Evolutionary conservation across 2,329 filamentous ascomycete genomes (phyloP).

Genomic region (Rhexocercosporidium sp.): DNA sequence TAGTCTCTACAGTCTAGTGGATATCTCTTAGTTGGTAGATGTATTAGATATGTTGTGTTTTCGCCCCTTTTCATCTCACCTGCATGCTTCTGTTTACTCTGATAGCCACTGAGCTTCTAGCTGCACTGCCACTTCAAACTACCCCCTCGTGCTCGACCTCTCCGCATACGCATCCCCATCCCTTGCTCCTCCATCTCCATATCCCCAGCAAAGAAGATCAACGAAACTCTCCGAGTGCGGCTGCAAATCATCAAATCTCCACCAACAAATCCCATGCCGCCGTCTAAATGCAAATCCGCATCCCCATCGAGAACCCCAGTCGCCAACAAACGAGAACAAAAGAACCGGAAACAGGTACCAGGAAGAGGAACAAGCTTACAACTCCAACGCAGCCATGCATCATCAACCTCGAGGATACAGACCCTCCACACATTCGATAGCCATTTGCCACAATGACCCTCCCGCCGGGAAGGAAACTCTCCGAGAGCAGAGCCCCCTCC

Average conservation of each 20-base stretch:
- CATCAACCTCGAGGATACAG: neutral
- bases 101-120: neutral
- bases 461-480: conserved; percentile 7
- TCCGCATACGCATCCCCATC: neutral
- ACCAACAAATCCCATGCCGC: neutral
- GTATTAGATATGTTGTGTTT: neutral
- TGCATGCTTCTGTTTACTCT: neutral
- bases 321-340: neutral
- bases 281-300: neutral
- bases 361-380: no score
- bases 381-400: neutral
- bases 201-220: no score
- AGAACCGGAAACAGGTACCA: neutral
- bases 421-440: neutral
- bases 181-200: neutral
- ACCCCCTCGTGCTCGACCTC: neutral
- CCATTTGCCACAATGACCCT: neutral
- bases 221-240: neutral
- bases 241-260: neutral
- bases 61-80: conserved; percentile 6
- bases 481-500: neutral
- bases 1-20: neutral
- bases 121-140: neutral
- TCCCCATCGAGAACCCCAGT: neutral
- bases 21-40: neutral